phyloP scores from a whole-genome alignment of 2,329 filamentous ascomycete genomes.

The Drechslerella dactyloides region DNA sequence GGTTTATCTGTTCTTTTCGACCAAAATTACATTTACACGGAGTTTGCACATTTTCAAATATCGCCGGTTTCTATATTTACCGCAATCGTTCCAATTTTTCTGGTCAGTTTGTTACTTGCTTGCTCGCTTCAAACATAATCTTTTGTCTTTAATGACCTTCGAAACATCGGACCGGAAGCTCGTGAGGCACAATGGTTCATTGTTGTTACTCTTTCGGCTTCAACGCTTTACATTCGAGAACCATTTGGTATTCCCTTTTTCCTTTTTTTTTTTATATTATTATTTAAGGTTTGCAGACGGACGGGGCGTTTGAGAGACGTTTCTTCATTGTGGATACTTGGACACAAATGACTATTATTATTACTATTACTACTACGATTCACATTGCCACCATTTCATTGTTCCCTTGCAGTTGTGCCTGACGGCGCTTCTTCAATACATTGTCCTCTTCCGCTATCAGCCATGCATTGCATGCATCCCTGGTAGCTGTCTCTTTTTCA shows the following conservation, averaged over 20 bases:
- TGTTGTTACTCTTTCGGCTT: constrained; percentile 15
- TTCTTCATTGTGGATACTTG: constrained; percentile 45
- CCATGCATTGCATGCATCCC: too few relatives aligned
- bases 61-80: constrained; percentile 9
- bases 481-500: too few relatives aligned
- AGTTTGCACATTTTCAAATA: constrained; percentile 24
- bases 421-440: too few relatives aligned
- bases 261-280: constrained; percentile 15
- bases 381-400: constrained; percentile 5
- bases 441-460: too few relatives aligned
- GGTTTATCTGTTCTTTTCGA: constrained; percentile 35
- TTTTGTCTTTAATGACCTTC: constrained; percentile 9
- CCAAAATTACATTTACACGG: constrained; percentile 42
- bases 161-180: constrained; percentile 27
- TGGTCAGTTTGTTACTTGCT: neutral
- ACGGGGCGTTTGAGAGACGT: constrained; percentile 41
- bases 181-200: constrained; percentile 15
- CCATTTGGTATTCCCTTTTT: constrained; percentile 24
- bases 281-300: constrained; percentile 29
- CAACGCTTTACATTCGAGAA: neutral
- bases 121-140: neutral
- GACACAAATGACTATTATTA: constrained; percentile 23
- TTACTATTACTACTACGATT: constrained; percentile 18
- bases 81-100: neutral
- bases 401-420: too few relatives aligned